These are phyloP conservation scores for Paradendryphiella salina DNA, from an alignment of 2,329 filamentous ascomycete genomes.

Conservation along the genomic window DNA sequence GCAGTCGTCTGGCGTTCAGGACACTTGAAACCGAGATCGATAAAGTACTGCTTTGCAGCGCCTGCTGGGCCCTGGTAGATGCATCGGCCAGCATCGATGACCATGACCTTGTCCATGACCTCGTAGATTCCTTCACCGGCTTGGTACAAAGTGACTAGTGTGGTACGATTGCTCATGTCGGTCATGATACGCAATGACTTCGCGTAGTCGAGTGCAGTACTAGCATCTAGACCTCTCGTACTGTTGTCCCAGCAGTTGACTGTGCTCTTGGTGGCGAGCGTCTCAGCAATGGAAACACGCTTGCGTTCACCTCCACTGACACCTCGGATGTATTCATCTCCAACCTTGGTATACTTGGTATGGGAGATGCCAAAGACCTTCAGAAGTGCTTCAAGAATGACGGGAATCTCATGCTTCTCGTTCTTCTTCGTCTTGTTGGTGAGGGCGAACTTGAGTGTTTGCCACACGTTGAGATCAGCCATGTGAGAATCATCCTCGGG, in stretches of 20 bases:
- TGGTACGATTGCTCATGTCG: slow-evolving; percentile 71
- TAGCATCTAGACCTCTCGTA: slow-evolving; percentile 77
- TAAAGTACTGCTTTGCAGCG: slow-evolving; percentile 68
- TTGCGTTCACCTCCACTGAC: slow-evolving; percentile 81
- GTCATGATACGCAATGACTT: slow-evolving; percentile 79
- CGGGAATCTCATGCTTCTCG: slow-evolving; percentile 64
- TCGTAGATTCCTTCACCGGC: slow-evolving; percentile 71
- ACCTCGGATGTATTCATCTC: slow-evolving; percentile 72
- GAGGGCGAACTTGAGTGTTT: slow-evolving; percentile 74
- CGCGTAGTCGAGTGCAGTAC: slow-evolving; percentile 76
- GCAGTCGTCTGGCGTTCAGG: slow-evolving; percentile 69
- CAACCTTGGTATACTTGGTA: slow-evolving; percentile 73
- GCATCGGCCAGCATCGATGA: slow-evolving; percentile 73
- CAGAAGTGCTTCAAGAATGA: slow-evolving; percentile 70
- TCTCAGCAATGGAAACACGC: slow-evolving; percentile 73
- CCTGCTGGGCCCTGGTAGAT: slow-evolving; percentile 66
- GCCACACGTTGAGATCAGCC: slow-evolving; percentile 73
- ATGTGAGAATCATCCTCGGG: slow-evolving; percentile 77
- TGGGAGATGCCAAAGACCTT: slow-evolving; percentile 80
- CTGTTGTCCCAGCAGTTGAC: slow-evolving; percentile 81
- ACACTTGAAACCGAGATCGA: slow-evolving; percentile 65
- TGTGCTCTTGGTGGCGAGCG: slow-evolving; percentile 65
- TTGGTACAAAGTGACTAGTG: slow-evolving; percentile 72
- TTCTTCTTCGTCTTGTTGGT: slow-evolving; percentile 74
- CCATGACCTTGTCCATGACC: slow-evolving; percentile 78